Evolutionary conservation across 768 basidiomycete genomes (phyloP).

Genomic region (Boletus eberwhitei): DNA sequence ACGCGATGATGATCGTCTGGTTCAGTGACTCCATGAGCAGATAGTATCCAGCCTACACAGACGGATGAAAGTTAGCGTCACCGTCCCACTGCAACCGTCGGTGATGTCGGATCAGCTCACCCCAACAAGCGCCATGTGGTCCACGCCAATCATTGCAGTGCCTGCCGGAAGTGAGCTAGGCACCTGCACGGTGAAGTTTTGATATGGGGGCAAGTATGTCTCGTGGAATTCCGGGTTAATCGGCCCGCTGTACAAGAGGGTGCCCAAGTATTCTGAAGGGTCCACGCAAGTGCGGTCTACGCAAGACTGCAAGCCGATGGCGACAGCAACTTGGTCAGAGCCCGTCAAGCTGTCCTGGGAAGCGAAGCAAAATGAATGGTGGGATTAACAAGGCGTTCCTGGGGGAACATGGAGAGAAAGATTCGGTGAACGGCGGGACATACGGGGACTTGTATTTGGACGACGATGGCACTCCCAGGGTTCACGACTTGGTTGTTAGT

Average conservation of each 20-base stretch:
- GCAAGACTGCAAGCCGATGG: constrained; percentile 44
- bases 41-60: constrained; percentile 30
- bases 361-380: not conserved
- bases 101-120: constrained; percentile 29
- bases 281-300: constrained; percentile 22
- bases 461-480: constrained; percentile 38
- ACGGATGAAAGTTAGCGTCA: not conserved
- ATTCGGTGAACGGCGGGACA: constrained; percentile 7
- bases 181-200: constrained; percentile 44
- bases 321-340: constrained; percentile 44
- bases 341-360: constrained; percentile 36
- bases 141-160: constrained; percentile 35
- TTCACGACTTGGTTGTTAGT: constrained; percentile 23
- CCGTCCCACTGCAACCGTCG: not conserved
- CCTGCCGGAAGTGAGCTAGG: constrained; percentile 31
- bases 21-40: constrained; percentile 35
- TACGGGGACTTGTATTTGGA: constrained; percentile 50
- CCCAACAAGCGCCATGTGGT: constrained; percentile 38
- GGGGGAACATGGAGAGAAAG: not conserved
- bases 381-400: not conserved
- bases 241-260: constrained; percentile 45
- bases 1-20: constrained; percentile 25
- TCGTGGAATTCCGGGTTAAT: constrained; percentile 38
- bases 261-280: constrained; percentile 35
- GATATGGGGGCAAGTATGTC: constrained; percentile 34